Evolutionary conservation across 352 stramenopile genomes (phyloP).

Genomic region (Phytophthora podocarpi): DNA sequence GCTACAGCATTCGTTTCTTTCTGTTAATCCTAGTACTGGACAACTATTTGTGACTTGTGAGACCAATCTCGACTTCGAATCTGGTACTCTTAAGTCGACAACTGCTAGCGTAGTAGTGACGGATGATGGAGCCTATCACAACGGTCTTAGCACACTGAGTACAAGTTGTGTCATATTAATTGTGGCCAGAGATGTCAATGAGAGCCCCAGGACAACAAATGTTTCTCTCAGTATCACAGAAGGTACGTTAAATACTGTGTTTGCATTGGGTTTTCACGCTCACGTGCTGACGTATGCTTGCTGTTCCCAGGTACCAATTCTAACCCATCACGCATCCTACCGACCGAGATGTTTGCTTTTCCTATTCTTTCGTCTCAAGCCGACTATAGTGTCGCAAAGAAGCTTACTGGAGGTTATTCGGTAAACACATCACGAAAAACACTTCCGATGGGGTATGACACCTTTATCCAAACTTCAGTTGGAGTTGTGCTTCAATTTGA

Average conservation of each 20-base stretch:
- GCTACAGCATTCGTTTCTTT: slow-evolving; percentile 35
- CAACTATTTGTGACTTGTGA: slow-evolving; percentile 31
- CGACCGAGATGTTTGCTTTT: slow-evolving; percentile 22
- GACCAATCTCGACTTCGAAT: slow-evolving; percentile 39
- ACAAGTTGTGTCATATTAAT: slow-evolving; percentile 33
- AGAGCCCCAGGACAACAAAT: slow-evolving; percentile 20
- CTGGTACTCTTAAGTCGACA: background rate
- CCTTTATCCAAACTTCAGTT: slow-evolving; percentile 4
- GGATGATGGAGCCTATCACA: slow-evolving; percentile 40
- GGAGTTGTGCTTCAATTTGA: slow-evolving; percentile 25
- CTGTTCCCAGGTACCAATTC: slow-evolving; percentile 16
- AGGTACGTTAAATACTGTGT: slow-evolving; percentile 13
- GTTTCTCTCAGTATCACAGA: slow-evolving; percentile 19
- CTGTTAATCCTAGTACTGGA: slow-evolving; percentile 20
- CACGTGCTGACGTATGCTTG: background rate
- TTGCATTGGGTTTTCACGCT: background rate
- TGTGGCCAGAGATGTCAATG: slow-evolving; percentile 30
- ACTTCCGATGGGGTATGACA: slow-evolving; percentile 28
- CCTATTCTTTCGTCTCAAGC: slow-evolving; percentile 17
- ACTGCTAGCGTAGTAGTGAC: slow-evolving; percentile 26
- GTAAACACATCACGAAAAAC: slow-evolving; percentile 7
- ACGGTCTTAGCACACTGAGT: slow-evolving; percentile 26
- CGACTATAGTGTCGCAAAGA: slow-evolving; percentile 22
- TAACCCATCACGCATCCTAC: slow-evolving; percentile 2
- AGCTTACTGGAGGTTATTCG: slow-evolving; percentile 7